phyloP scores from a whole-genome alignment of 257 asterid genomes.

The Capsicum pubescens region DNA sequence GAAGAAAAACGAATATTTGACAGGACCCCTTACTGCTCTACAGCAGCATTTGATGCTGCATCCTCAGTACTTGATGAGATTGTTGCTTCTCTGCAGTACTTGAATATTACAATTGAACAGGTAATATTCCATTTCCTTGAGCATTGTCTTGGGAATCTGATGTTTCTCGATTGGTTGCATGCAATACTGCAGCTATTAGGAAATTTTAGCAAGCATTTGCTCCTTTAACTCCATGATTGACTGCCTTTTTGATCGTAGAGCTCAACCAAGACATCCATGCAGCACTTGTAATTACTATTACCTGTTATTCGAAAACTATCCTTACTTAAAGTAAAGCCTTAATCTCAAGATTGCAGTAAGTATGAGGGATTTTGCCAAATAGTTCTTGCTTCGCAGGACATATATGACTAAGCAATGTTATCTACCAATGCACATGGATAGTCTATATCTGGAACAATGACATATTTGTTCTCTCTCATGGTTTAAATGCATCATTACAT shows the following conservation, averaged over 20 bases:
- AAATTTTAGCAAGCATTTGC: not conserved
- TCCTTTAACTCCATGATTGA: not conserved
- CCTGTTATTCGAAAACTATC: not conserved
- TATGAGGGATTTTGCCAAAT: not conserved
- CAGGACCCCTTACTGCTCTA: constrained; percentile 71
- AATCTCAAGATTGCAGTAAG: not conserved
- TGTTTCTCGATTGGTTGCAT: not conserved
- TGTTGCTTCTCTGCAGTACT: constrained; percentile 62
- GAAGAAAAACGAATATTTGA: constrained; percentile 86
- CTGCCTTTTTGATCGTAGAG: not conserved
- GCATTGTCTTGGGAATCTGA: not conserved
- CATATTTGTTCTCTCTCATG: no score
- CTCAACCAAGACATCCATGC: not conserved
- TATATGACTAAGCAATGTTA: not conserved
- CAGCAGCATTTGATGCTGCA: constrained; percentile 79
- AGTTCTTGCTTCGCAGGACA: not conserved
- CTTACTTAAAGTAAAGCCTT: not conserved
- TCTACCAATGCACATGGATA: no score
- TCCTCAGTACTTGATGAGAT: constrained; percentile 74
- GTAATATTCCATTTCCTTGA: constrained; percentile 39
- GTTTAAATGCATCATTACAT: no score
- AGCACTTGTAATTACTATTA: not conserved
- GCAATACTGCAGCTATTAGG: not conserved
- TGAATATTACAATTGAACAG: constrained; percentile 85
- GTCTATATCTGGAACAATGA: no score